These are phyloP conservation scores for Suillus sp. DNA, from an alignment of 768 basidiomycete species.

Conservation along the genomic window DNA sequence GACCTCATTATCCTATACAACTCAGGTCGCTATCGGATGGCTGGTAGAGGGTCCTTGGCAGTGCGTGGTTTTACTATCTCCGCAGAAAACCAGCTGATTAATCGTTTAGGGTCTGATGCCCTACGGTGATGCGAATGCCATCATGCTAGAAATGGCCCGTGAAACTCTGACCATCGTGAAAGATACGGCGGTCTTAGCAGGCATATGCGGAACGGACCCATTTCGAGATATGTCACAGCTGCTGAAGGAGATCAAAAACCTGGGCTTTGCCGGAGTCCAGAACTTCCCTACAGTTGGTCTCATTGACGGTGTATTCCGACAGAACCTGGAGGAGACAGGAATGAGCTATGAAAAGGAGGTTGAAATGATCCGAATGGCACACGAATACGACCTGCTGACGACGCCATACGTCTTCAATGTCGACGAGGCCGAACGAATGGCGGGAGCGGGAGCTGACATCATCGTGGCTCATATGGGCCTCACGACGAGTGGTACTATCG, in stretches of 20 bases:
- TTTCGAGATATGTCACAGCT: conserved; percentile 30
- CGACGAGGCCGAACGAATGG: conserved; percentile 29
- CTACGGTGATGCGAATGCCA: conserved; percentile 32
- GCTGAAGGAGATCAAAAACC: conserved; percentile 26
- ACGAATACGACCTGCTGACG: conserved; percentile 27
- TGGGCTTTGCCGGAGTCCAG: conserved; percentile 31
- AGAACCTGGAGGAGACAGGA: conserved; percentile 32
- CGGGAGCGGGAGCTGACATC: conserved; percentile 27
- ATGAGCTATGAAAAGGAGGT: conserved; percentile 35
- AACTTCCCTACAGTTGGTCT: conserved; percentile 32
- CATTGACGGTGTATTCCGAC: conserved; percentile 33
- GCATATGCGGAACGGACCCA: conserved; percentile 31
- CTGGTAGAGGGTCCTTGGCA: conserved; percentile 33
- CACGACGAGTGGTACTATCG: conserved; percentile 30
- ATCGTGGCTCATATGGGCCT: conserved; percentile 33
- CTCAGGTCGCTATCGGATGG: conserved; percentile 34
- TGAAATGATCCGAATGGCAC: conserved; percentile 32
- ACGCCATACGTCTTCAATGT: conserved; percentile 32
- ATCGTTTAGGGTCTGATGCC: conserved; percentile 29
- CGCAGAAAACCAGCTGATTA: not conserved
- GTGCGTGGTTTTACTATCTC: conserved; percentile 18
- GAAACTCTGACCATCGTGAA: conserved; percentile 31
- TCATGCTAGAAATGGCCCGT: conserved; percentile 32
- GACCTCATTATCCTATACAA: conserved; percentile 35
- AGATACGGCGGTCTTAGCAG: conserved; percentile 30